These are phyloP conservation scores for Metarhizium rileyi DNA, from an alignment of 2,329 filamentous ascomycete genomes.

Conservation along the genomic window DNA sequence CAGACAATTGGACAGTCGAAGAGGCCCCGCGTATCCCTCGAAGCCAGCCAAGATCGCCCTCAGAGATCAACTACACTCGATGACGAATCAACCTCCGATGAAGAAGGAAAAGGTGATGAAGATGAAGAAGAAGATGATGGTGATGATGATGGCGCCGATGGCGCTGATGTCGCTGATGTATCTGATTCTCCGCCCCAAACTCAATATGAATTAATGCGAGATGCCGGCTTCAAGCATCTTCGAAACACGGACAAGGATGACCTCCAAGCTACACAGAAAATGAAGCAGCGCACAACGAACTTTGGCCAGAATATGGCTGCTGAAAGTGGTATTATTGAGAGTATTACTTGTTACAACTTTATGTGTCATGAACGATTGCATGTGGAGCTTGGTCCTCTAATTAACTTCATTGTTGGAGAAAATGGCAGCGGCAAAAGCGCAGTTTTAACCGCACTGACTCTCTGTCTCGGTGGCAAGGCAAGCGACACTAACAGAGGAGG, in stretches of 20 bases:
- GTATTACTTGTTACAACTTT: constrained; percentile 82
- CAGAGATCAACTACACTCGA: background rate
- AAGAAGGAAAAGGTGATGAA: background rate
- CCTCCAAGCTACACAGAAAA: constrained; percentile 52
- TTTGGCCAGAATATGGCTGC: constrained; percentile 63
- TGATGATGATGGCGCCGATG: background rate
- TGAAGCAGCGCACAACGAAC: constrained; percentile 38
- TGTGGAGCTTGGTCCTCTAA: constrained; percentile 80
- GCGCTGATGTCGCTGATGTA: background rate
- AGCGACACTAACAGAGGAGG: constrained; percentile 86
- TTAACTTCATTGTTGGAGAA: constrained; percentile 97
- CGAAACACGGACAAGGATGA: constrained; percentile 49
- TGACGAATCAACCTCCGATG: constrained; percentile 3
- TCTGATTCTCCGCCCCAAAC: constrained; percentile 34
- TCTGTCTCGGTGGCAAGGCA: constrained; percentile 92
- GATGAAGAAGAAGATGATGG: background rate
- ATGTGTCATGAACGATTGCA: constrained; percentile 87
- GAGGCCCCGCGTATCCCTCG: constrained; percentile 1
- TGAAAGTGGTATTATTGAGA: constrained; percentile 79
- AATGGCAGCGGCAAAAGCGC: constrained; percentile 98
- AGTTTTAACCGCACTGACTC: constrained; percentile 80
- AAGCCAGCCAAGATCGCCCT: background rate
- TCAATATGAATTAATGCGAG: constrained; percentile 53
- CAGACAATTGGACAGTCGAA: constrained; percentile 14
- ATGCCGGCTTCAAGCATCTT: constrained; percentile 49